A percentile compares a stretch with the other conserved stretches of the same genome.
Evolutionary conservation across 306 rosid species (phyloP).

Genomic region (Vigna hirtella): DNA sequence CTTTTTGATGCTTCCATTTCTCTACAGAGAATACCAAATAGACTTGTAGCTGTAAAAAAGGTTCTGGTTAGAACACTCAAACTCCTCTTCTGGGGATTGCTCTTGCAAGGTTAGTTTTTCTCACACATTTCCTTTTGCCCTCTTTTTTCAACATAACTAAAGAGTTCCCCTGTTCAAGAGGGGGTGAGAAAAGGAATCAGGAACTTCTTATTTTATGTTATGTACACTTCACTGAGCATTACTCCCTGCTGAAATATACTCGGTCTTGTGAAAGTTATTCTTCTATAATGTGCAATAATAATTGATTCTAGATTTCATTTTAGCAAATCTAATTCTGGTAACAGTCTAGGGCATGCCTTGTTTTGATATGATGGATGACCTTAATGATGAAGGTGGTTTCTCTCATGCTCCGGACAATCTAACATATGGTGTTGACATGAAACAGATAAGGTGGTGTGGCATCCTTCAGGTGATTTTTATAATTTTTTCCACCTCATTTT

Average conservation of each 20-base stretch:
- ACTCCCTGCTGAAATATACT: conserved; percentile 1
- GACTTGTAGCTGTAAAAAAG: conserved; percentile 60
- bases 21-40: conserved; percentile 75
- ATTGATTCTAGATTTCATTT: conserved; percentile 21
- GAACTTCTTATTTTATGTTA: conserved; percentile 5
- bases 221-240: not conserved
- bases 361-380: conserved; percentile 44
- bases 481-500: conserved; percentile 1
- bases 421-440: conserved; percentile 88
- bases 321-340: not conserved
- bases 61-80: conserved; percentile 77
- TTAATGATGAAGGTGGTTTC: conserved; percentile 78
- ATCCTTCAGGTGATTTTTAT: conserved; percentile 82
- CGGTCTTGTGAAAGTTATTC: conserved; percentile 32
- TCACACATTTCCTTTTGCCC: not conserved
- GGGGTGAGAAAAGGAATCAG: conserved; percentile 12
- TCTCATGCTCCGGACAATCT: conserved; percentile 91
- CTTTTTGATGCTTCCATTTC: conserved; percentile 39
- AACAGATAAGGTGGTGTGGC: conserved; percentile 83
- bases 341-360: not conserved
- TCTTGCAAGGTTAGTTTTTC: conserved; percentile 78
- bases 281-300: not conserved
- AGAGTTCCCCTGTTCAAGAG: not conserved
- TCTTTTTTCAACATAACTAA: not conserved
- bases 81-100: conserved; percentile 92